Evolutionary conservation across 2,329 filamentous ascomycete genomes (phyloP), one percentile per base, ranked within the genome.

Genomic region (Aspergillus chevalieri): DNA sequence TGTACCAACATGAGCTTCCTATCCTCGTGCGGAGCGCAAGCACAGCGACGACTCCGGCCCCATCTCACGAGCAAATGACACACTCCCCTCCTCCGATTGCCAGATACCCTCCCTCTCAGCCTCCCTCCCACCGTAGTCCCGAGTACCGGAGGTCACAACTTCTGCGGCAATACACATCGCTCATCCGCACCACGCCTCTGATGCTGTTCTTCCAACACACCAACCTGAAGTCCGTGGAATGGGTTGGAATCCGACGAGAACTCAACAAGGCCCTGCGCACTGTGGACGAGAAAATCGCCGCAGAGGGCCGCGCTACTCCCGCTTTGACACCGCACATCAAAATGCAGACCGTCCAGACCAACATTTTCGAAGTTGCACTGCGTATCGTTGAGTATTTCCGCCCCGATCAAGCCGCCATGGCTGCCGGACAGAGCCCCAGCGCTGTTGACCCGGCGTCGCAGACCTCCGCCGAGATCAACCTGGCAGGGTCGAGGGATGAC

Each of bases 141-240:
- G 87, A 95, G 66, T 86, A 86, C 63, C 86, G 92, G 67, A 95
- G 97, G 74, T 86, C 90, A 14, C 93, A 98, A 72, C 79, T 97
- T 17, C 81, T 86, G 57, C 84, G 91, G 50, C 83, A 87, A 61
- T 96, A 96, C 73, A 89, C 91, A 46, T 93, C 91, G 43, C 77
- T 95, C 53, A 82, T 96, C 51, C 88, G 88, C 52, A 89, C 89
- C 19, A 86, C 88, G 9, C 90, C 91, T 38, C 72, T 96, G 53
- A 85, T 95, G 58, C 80, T 96, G 51, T 79, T 96, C 62, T 94
- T 96, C 77, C 85, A 88, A 66, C 85, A 88, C 75, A 87, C 86
- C 73, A 88, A 87, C 62, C 74, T 89, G 51, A 82, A 81, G 63
- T 85, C 89, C 3, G 76, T 81, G 42, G 87, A 92, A 75, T 89